Percentiles rank a stretch among this genome's conserved stretches.
phyloP scores from a whole-genome alignment of 164 flowering plant species.

The Magnolia officinalis region DNA sequence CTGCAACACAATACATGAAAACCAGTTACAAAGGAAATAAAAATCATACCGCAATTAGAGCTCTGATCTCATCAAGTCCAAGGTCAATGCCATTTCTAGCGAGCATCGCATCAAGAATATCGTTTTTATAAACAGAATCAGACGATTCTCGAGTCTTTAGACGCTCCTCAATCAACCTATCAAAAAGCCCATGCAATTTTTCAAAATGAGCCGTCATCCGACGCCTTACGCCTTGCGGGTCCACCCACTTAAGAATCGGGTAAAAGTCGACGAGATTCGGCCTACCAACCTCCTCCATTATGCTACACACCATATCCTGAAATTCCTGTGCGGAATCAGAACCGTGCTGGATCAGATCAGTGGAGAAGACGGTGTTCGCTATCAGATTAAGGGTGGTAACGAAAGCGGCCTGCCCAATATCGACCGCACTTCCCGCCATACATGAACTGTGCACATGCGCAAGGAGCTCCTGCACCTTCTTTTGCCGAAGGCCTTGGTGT shows the following conservation, averaged over 20 bases:
- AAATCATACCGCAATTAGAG: neutral
- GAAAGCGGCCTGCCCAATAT: conserved; percentile 33
- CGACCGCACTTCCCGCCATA: conserved; percentile 10
- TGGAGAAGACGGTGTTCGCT: conserved; percentile 29
- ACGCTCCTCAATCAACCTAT: conserved; percentile 9
- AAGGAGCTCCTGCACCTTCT: conserved; percentile 32
- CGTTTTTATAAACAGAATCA: neutral
- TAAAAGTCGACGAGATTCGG: conserved; percentile 36
- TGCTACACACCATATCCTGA: conserved; percentile 17
- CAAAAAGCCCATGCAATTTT: conserved; percentile 12
- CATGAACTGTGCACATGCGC: neutral
- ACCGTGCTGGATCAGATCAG: conserved; percentile 18
- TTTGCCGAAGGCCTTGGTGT: conserved; percentile 3
- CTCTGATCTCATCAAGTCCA: neutral
- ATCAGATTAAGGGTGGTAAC: conserved; percentile 25
- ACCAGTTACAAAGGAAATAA: neutral
- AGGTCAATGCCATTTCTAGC: neutral
- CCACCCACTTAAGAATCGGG: conserved; percentile 16
- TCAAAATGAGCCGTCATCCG: neutral
- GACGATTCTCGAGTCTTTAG: neutral
- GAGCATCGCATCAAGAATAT: conserved; percentile 10
- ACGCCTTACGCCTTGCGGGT: conserved; percentile 10
- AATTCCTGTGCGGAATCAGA: conserved; percentile 15
- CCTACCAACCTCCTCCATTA: conserved; percentile 27
- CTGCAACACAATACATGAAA: too few relatives aligned